phyloP scores from a whole-genome alignment of 176 grass and related monocot genomes.

The Coix lacrymajobi region DNA sequence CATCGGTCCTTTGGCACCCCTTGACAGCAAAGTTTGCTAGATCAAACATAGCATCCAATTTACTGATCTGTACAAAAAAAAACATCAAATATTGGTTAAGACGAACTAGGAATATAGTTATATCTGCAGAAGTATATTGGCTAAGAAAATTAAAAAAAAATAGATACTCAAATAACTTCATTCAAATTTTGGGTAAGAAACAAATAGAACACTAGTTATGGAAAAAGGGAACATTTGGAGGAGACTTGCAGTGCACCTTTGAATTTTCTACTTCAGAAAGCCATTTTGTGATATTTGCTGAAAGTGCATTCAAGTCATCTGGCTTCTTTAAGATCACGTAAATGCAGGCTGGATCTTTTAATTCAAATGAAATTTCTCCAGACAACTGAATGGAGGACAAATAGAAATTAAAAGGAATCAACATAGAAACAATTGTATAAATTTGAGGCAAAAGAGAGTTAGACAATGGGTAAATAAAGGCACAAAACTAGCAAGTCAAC shows the following conservation, averaged over 20 bases:
- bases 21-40: constrained; percentile 69
- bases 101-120: neutral
- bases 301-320: constrained; percentile 69
- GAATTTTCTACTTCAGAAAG: constrained; percentile 83
- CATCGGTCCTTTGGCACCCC: constrained; percentile 52
- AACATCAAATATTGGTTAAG: neutral
- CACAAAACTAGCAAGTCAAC: neutral
- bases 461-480: neutral
- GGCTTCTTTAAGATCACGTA: constrained; percentile 71
- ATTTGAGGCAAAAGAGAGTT: neutral
- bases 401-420: constrained; percentile 10
- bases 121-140: neutral
- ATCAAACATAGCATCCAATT: constrained; percentile 80
- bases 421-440: neutral
- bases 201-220: neutral
- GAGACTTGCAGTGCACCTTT: constrained; percentile 45
- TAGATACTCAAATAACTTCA: neutral
- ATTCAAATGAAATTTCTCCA: constrained; percentile 83
- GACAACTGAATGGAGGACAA: constrained; percentile 45
- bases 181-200: neutral
- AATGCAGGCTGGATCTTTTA: constrained; percentile 87
- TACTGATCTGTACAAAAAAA: constrained; percentile 61
- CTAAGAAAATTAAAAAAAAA: neutral
- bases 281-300: constrained; percentile 67
- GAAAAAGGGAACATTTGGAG: neutral